Evolutionary conservation across 331 rosid genomes (phyloP).

Genomic region (Rosa hybrid): DNA sequence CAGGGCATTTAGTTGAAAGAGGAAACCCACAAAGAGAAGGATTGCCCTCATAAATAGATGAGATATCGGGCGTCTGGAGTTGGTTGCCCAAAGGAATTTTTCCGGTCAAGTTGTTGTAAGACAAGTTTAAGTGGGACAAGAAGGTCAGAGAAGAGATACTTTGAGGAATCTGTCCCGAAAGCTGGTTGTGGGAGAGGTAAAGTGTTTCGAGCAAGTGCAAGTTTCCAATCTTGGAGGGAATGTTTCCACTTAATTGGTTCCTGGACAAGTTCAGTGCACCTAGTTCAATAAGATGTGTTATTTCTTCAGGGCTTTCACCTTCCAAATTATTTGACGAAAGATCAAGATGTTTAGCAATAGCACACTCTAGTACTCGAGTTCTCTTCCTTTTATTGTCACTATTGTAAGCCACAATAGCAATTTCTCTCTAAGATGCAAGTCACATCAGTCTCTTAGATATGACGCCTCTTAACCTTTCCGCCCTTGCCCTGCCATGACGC

Average conservation of each 20-base stretch:
- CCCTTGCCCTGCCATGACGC: slow-evolving; percentile 63
- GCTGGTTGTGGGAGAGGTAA: not conserved
- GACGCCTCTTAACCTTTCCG: slow-evolving; percentile 51
- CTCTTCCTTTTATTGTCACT: too few relatives aligned
- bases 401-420: not conserved
- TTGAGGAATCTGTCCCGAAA: not conserved
- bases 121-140: too few relatives aligned
- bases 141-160: not conserved
- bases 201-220: not conserved
- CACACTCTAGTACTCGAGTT: too few relatives aligned
- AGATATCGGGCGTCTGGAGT: too few relatives aligned
- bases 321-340: slow-evolving; percentile 6
- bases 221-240: slow-evolving; percentile 23
- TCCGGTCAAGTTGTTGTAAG: too few relatives aligned
- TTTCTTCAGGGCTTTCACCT: slow-evolving; percentile 21
- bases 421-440: not conserved
- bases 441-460: slow-evolving; percentile 39
- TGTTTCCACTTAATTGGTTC: slow-evolving; percentile 15
- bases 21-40: too few relatives aligned
- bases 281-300: not conserved
- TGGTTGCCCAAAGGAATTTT: too few relatives aligned
- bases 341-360: too few relatives aligned
- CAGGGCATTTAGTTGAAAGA: too few relatives aligned
- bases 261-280: slow-evolving; percentile 11
- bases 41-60: too few relatives aligned